A percentile compares a stretch with the other conserved stretches of the same genome.
Evolutionary conservation across 306 rosid species (phyloP).

Genomic region (Sphenostylis stenocarpa): DNA sequence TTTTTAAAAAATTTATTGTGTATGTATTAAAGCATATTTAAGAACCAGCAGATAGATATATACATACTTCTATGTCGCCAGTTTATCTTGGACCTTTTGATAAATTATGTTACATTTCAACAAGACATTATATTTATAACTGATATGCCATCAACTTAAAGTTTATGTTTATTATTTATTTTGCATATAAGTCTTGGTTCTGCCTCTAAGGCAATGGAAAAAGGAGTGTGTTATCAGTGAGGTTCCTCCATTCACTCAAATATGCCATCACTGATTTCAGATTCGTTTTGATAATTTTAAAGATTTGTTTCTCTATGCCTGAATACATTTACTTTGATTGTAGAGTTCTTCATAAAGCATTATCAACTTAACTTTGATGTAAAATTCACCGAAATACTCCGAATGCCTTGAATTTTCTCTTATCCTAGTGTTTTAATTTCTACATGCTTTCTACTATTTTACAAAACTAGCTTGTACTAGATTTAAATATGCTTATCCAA

Average conservation of each 20-base stretch:
- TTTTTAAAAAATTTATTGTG: slow-evolving; percentile 2
- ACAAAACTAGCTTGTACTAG: too few species aligned
- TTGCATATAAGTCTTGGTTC: not conserved
- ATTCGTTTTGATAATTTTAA: too few species aligned
- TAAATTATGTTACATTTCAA: not conserved
- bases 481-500: too few species aligned
- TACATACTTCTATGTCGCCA: not conserved
- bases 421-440: too few species aligned
- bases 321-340: too few species aligned
- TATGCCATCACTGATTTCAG: not conserved
- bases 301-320: too few species aligned
- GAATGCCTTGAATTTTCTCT: too few species aligned
- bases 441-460: too few species aligned
- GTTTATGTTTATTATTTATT: not conserved
- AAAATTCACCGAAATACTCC: too few species aligned
- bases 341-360: too few species aligned
- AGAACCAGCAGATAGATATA: not conserved
- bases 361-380: too few species aligned
- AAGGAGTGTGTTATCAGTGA: not conserved
- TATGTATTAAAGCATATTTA: not conserved
- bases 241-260: not conserved
- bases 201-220: not conserved
- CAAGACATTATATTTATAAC: not conserved
- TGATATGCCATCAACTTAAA: not conserved
- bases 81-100: not conserved